These are phyloP conservation scores for Aschersonia sp. DNA, from an alignment of 2,329 filamentous ascomycete genomes.

Conservation along the genomic window DNA sequence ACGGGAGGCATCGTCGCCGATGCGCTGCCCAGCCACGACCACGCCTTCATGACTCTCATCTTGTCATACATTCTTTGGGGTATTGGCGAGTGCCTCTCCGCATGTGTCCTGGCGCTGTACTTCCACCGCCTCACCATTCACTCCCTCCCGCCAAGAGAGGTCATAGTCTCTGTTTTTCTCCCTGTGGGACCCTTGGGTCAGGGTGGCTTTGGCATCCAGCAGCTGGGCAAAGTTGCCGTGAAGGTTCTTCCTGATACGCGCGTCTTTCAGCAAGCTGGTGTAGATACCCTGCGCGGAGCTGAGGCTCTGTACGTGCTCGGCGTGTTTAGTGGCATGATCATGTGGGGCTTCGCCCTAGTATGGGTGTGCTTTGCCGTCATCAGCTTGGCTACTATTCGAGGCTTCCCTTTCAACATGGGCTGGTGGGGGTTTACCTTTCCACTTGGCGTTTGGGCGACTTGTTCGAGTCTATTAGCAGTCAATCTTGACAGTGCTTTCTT, in stretches of 20 bases:
- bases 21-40: constrained; percentile 36
- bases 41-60: constrained; percentile 48
- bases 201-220: constrained; percentile 44
- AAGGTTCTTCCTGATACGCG: constrained; percentile 21
- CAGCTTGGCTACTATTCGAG: constrained; percentile 22
- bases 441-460: constrained; percentile 27
- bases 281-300: constrained; percentile 13
- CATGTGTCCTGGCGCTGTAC: constrained; percentile 51
- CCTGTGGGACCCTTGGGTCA: constrained; percentile 53
- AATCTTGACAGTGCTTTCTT: constrained; percentile 29
- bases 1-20: constrained; percentile 49
- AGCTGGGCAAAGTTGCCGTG: constrained; percentile 33
- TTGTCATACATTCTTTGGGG: constrained; percentile 56
- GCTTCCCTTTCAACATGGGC: constrained; percentile 29
- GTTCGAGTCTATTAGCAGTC: constrained; percentile 21
- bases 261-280: constrained; percentile 28
- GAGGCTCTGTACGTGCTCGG: constrained; percentile 43
- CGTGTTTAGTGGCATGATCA: constrained; percentile 25
- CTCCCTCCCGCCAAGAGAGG: constrained; percentile 49
- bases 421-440: constrained; percentile 35
- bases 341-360: constrained; percentile 29
- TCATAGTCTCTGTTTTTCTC: constrained; percentile 53
- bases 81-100: constrained; percentile 41
- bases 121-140: constrained; percentile 54
- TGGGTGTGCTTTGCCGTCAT: constrained; percentile 29